Base-by-base conservation (phyloP, 441 rosid species). In the Populus hybrid region DNA sequence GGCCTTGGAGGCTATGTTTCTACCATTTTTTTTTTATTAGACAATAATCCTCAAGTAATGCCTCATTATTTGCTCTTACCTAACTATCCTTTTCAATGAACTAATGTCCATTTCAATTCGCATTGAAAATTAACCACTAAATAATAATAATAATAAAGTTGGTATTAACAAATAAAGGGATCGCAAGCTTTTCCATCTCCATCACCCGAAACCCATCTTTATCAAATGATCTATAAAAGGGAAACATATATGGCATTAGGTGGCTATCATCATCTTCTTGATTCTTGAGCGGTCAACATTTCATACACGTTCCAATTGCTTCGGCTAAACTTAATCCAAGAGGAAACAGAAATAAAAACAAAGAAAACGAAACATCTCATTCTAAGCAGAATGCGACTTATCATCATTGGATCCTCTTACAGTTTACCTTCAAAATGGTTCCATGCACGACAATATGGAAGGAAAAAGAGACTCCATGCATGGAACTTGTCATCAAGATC, bases 151-250 rank as follows among this genome's bases (percentile, higher is more conserved):
- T 35, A 6, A 2, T 6, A 12, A 28, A 5, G 42, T n/a, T 68
- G 21, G 28, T 21, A 73, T n/a, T 8, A 34, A 11, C 14, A 61
- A 73, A 54, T 46, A 5, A 3, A 14, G 69, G 54, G 23, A 35
- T 34, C 21, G 69, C 74, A 10, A 71, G 26, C 26, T 61, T 77
- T 73, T 10, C 40, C 28, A 61, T 70, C 69, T 36, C 18, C 5
- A 63, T 35, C 20, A 36, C 79, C 63, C 34, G 26, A 70, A 40
- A 40, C 34, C 79, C 7, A 70, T 70, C 75, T 38, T 70, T 70
- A 40, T 63, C 79, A 38, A 10, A 30, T 4, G 12, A 38, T 1
- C 23, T 30, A 28, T 30, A 1, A 28, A 6, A 2, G 20, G 61
- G n/a, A 75, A 38, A 10, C 42, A 38, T 38, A 46, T 38, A 42